Percentiles rank a stretch among this genome's conserved stretches.
phyloP scores from a whole-genome alignment of 2,329 filamentous ascomycete genomes.

The Diaporthe sp. region DNA sequence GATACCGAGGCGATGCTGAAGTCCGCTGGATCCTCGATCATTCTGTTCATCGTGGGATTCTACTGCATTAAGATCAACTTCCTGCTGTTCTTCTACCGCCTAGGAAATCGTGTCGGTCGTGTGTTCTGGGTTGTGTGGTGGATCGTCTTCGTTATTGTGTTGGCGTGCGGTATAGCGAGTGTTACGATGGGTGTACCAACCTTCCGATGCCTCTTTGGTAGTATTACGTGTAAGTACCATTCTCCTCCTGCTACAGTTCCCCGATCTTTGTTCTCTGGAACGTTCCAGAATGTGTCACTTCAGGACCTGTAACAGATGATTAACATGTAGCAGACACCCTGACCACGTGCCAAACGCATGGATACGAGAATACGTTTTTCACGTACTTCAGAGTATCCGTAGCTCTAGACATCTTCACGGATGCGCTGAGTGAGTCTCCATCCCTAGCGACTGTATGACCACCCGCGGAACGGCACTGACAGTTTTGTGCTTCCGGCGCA shows the following conservation, averaged over 20 bases:
- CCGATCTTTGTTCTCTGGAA: too few species aligned
- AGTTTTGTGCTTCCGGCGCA: too few species aligned
- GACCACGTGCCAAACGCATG: slow-evolving; percentile 27
- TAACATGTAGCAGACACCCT: too few species aligned
- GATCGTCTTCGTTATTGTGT: slow-evolving; percentile 29
- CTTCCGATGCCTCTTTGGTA: slow-evolving; percentile 36
- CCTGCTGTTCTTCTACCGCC: slow-evolving; percentile 37
- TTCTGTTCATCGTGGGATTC: slow-evolving; percentile 35
- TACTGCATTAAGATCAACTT: slow-evolving; percentile 39
- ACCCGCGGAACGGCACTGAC: background rate
- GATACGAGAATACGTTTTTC: slow-evolving; percentile 35
- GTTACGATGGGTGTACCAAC: slow-evolving; percentile 35
- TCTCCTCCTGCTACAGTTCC: too few species aligned
- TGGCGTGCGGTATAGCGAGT: slow-evolving; percentile 32
- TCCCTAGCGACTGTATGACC: too few species aligned
- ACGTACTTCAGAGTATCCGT: slow-evolving; percentile 38
- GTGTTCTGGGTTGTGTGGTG: slow-evolving; percentile 34
- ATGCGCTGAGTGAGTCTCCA: slow-evolving; percentile 27
- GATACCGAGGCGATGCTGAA: slow-evolving; percentile 37
- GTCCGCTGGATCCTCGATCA: slow-evolving; percentile 32
- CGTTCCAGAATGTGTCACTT: too few species aligned
- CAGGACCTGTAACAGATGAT: too few species aligned
- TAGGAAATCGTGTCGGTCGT: slow-evolving; percentile 21
- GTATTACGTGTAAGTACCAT: slow-evolving; percentile 16
- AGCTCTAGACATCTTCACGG: slow-evolving; percentile 33